These are phyloP conservation scores for Anaeromyces robustus DNA, from an alignment of 192 early-diverging fungal species.

Conservation along the genomic window DNA sequence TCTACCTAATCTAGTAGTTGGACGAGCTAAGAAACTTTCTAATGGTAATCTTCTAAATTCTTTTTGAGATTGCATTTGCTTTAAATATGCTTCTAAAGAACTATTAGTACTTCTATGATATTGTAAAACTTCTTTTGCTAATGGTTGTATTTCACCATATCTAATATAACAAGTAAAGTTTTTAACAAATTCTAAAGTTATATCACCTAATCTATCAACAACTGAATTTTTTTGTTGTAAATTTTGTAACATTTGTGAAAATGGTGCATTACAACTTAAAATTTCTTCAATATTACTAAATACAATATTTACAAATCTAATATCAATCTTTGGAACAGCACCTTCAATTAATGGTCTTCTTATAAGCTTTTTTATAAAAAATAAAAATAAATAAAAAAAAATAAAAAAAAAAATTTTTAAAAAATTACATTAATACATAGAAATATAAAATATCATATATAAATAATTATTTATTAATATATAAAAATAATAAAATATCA, in stretches of 20 bases:
- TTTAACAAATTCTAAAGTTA: not conserved
- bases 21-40: slow-evolving; percentile 74
- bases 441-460: too few species aligned
- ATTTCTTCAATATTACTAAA: not conserved
- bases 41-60: slow-evolving; percentile 69
- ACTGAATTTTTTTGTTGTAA: not conserved
- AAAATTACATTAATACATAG: too few species aligned
- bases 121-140: not conserved
- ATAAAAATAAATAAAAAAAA: too few species aligned
- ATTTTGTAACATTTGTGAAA: not conserved
- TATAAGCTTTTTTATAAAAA: not conserved
- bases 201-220: not conserved
- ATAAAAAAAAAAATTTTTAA: slow-evolving; percentile 1
- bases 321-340: not conserved
- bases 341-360: not conserved
- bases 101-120: not conserved
- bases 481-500: too few species aligned
- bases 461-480: too few species aligned
- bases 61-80: slow-evolving; percentile 47
- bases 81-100: not conserved
- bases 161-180: not conserved
- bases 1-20: slow-evolving; percentile 74
- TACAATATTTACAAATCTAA: not conserved
- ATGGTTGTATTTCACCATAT: not conserved
- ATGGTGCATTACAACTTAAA: not conserved